Percentiles rank a stretch among this genome's conserved stretches.
phyloP scores from a whole-genome alignment of 352 stramenopile genomes.

The Globisporangium radiosum region DNA sequence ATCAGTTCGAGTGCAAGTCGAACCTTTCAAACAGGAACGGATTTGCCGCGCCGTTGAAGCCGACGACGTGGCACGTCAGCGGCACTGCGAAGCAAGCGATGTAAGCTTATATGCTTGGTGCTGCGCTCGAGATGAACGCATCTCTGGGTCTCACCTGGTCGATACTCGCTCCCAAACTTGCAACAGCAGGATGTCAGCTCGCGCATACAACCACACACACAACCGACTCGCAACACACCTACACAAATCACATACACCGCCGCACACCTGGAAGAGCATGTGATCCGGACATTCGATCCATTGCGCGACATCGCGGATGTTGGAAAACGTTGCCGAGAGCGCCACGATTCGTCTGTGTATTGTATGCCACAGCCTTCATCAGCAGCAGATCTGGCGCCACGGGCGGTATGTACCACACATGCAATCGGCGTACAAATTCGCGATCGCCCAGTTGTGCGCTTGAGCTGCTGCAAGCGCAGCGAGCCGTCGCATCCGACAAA shows the following conservation, averaged over 20 bases:
- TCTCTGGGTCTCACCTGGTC: slow-evolving; percentile 19
- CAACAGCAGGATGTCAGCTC: slow-evolving; percentile 1
- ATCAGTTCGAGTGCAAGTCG: neutral
- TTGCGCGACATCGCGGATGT: slow-evolving; percentile 18
- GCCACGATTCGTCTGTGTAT: slow-evolving; percentile 26
- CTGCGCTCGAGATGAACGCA: too few relatives aligned
- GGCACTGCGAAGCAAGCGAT: slow-evolving; percentile 16
- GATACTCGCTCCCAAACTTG: slow-evolving; percentile 38
- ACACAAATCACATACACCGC: too few relatives aligned
- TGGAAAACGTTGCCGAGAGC: slow-evolving; percentile 32
- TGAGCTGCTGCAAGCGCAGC: slow-evolving; percentile 9
- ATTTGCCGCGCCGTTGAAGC: slow-evolving; percentile 19
- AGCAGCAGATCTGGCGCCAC: neutral
- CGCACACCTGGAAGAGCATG: slow-evolving; percentile 19
- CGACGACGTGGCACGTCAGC: slow-evolving; percentile 21
- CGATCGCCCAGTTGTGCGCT: slow-evolving; percentile 11
- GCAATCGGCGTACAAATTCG: slow-evolving; percentile 14
- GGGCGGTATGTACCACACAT: neutral
- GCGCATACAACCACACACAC: neutral
- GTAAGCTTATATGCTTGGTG: too few relatives aligned
- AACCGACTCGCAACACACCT: slow-evolving; percentile 6
- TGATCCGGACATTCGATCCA: slow-evolving; percentile 25
- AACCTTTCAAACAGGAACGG: slow-evolving; percentile 33
- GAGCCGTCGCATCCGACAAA: slow-evolving; percentile 34
- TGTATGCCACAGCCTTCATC: neutral